These are phyloP conservation scores for Aphanomyces stellatus DNA, from an alignment of 352 stramenopile genomes.

Conservation along the genomic window DNA sequence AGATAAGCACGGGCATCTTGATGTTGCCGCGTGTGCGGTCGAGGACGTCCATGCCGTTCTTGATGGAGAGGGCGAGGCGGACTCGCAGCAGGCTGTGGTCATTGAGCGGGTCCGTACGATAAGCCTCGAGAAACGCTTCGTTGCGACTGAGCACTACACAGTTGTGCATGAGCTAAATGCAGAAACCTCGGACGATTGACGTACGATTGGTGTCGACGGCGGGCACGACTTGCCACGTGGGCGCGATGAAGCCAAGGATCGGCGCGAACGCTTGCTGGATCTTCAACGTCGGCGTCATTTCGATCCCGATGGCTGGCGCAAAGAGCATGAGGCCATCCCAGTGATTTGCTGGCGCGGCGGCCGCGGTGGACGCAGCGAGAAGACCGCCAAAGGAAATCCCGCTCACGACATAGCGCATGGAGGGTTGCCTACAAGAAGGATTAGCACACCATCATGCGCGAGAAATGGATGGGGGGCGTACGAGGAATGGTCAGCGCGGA, in stretches of 20 bases:
- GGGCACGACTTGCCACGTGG: constrained; percentile 11
- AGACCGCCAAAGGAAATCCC: constrained; percentile 16
- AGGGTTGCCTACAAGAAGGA: neutral
- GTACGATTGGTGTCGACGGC: neutral
- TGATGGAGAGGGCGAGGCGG: neutral
- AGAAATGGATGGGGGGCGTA: neutral
- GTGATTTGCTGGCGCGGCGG: neutral
- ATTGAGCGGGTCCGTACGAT: constrained; percentile 9
- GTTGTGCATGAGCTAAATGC: neutral
- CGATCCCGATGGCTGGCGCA: constrained; percentile 11
- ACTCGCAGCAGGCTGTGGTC: neutral
- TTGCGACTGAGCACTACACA: constrained; percentile 12
- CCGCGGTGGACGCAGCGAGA: neutral
- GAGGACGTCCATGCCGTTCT: constrained; percentile 2
- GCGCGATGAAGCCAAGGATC: neutral
- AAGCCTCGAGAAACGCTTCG: constrained; percentile 11
- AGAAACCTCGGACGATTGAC: neutral
- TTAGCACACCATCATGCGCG: neutral
- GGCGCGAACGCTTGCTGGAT: constrained; percentile 9
- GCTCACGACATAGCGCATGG: neutral
- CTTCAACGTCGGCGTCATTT: constrained; percentile 7
- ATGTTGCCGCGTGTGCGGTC: neutral
- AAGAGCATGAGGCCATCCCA: constrained; percentile 13
- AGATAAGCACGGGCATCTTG: neutral
- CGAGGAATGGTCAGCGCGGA: neutral